Conservation (phyloP, 441 rosid genomes). For the Populus tomentosa region DNA sequence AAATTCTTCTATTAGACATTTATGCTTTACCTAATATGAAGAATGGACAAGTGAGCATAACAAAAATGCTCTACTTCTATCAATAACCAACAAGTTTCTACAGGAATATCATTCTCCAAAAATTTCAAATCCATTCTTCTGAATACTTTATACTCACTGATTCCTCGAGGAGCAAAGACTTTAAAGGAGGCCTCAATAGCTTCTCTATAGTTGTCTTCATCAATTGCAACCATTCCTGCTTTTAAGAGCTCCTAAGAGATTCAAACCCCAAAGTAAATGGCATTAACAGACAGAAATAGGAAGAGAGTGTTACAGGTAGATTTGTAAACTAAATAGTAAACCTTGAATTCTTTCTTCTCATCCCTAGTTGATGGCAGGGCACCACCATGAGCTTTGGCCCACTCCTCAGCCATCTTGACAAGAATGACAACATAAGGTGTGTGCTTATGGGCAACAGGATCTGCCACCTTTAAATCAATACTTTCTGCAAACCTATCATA, state of each 20-base stretch:
- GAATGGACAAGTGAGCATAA: neutral
- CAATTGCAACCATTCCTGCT: constrained; percentile 57
- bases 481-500: constrained; percentile 68
- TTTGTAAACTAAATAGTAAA: constrained; percentile 10
- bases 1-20: neutral
- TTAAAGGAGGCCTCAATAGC: constrained; percentile 80
- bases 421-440: constrained; percentile 83
- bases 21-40: neutral
- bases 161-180: constrained; percentile 82
- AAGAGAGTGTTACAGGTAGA: too few relatives aligned
- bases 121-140: constrained; percentile 8
- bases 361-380: constrained; percentile 76
- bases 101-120: neutral
- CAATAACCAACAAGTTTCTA: constrained; percentile 11
- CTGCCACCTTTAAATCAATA: constrained; percentile 60
- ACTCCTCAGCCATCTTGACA: constrained; percentile 74
- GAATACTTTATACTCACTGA: constrained; percentile 53
- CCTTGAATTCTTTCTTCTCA: constrained; percentile 91
- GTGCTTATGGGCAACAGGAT: constrained; percentile 84
- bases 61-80: neutral
- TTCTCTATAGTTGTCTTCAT: constrained; percentile 93
- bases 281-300: too few relatives aligned
- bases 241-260: constrained; percentile 69
- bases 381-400: constrained; percentile 66
- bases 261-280: constrained; percentile 4